Evolutionary conservation across 176 grass and related monocot species (phyloP).

Genomic region (Typha latifolia): DNA sequence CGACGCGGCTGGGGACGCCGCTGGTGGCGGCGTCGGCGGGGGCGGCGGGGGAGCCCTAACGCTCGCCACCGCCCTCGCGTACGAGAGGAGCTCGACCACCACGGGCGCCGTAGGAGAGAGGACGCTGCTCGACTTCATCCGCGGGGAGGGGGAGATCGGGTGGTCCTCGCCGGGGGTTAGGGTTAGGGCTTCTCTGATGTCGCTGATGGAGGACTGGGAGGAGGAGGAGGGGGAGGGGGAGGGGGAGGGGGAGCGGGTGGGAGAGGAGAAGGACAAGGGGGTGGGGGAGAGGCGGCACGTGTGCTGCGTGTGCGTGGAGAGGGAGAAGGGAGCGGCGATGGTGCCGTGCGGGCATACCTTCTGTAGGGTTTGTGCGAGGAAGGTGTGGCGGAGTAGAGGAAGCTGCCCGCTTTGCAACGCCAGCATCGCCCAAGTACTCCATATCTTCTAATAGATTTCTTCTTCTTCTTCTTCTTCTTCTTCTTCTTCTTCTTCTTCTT

Average conservation of each 20-base stretch:
- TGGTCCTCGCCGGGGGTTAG: background rate
- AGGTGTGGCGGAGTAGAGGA: background rate
- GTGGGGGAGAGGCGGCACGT: background rate
- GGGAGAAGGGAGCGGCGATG: slow-evolving; percentile 7
- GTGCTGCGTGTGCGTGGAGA: slow-evolving; percentile 8
- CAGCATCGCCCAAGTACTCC: background rate
- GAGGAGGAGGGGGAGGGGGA: background rate
- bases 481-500: no score
- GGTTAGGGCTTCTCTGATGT: background rate
- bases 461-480: no score
- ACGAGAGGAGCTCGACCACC: no score
- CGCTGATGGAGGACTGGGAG: background rate
- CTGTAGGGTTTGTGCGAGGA: slow-evolving; percentile 5
- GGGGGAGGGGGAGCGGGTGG: background rate
- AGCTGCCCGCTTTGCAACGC: slow-evolving; percentile 5
- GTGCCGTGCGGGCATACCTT: slow-evolving; percentile 8
- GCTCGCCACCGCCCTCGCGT: no score
- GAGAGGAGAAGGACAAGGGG: background rate
- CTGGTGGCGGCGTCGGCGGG: no score
- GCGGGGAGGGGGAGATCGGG: background rate
- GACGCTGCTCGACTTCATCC: no score
- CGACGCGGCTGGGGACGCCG: no score
- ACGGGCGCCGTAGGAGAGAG: no score
- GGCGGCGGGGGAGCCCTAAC: no score
- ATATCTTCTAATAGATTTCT: background rate